These are phyloP conservation scores for Colletotrichum camelliae DNA, from an alignment of 2,329 filamentous ascomycete genomes.

Conservation along the genomic window DNA sequence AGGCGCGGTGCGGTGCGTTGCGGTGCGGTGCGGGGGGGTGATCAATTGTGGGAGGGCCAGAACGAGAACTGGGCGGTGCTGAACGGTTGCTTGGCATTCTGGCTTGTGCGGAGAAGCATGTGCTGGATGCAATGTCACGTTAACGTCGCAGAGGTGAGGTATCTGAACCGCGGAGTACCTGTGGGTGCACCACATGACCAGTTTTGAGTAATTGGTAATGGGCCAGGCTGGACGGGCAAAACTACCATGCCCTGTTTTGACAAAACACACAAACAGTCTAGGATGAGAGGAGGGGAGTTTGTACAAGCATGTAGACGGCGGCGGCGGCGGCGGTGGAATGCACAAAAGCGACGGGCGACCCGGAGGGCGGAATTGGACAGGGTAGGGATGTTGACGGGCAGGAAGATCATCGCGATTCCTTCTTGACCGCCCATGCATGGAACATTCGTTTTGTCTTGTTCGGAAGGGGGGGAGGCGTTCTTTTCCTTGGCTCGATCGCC, in stretches of 20 bases:
- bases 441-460: neutral
- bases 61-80: neutral
- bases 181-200: neutral
- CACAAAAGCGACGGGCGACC: neutral
- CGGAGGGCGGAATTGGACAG: neutral
- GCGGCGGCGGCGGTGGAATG: neutral
- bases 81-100: neutral
- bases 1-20: neutral
- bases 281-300: neutral
- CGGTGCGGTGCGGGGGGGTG: neutral
- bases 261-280: neutral
- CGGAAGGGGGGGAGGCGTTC: neutral
- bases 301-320: neutral
- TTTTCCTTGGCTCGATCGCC: neutral
- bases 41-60: neutral
- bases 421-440: neutral
- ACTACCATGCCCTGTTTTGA: neutral
- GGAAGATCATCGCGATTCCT: neutral
- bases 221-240: neutral
- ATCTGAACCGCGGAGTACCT: neutral
- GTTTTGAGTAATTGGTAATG: neutral
- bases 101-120: neutral
- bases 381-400: slow-evolving; percentile 20
- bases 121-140: neutral
- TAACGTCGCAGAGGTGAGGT: neutral